Evolutionary conservation across 805 yeast genomes (phyloP), one percentile per base, ranked within the genome.

Genomic region (Nakazawaea ambrosiae): DNA sequence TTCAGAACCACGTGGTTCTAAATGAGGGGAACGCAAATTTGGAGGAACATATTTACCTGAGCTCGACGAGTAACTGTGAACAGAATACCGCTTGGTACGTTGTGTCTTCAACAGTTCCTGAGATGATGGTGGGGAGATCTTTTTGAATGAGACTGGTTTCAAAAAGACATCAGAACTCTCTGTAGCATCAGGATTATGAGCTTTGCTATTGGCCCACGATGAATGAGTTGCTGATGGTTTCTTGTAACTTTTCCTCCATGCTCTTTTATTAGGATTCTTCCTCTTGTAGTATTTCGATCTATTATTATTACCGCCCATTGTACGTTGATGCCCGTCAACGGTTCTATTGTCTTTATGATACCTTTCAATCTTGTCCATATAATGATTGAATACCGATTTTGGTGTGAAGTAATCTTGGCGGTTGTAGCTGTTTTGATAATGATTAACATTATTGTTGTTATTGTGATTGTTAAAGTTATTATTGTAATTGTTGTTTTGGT

Each of bases 351-450:
- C 48, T 14, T 43, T 36, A 10, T 33, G 34, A 44, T 52, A 61
- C 53, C 46, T 65, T 55, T 61, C 70, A 59, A 58, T 78, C 45
- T 78, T 77, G 45, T 76, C 86, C 81, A 81, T 73, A 53, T 78
- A 81, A 45, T 78, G 81, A 41, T 73, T 75, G 49, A 77, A 73
- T 5, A 78, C 81, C 19, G 88, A 75, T 39, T 81, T 82, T 3
- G 92, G 92, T 3, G 92, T 83, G 53, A 81, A 83, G 47, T 70
- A 79, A 51, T 83, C 90, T 48, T 78, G 81, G 36, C 90, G 67
- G 46, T 75, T 75, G 49, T 72, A 79, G 14, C 49, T 39, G 32
- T 56, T 51, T 28, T 48, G 33, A 27, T 39, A 35, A 31, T 36
- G 37, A 25, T 37, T 39, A 18, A 29, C 36, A 17, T 43, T 18